Base-by-base conservation (phyloP, 1,284 basidiomycete species). In the Cerrena zonata region DNA sequence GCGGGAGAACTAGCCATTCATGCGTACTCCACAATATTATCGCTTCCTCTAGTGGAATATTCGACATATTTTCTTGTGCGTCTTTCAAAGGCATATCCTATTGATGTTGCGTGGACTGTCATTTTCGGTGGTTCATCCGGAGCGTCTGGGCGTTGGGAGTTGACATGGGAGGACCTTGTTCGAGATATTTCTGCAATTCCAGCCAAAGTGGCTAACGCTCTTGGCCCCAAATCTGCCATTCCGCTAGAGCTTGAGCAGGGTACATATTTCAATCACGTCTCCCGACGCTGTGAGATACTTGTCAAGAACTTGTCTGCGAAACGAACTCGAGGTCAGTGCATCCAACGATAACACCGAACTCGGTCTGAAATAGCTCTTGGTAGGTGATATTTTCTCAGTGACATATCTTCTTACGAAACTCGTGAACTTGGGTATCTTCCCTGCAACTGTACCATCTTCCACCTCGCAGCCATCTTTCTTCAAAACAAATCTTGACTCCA, bases 161-260 rank as follows among this genome's bases (percentile, higher is more conserved):
- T 77, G 34, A 56, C 66, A 49, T 92, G 89, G 89, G 84, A 86
- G 56, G 82, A 86, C 56, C 79, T 74, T 56, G 76, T 90, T 19
- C 76, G 76, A n/a, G 75, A 77, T 55, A 52, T 83, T 10, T 67
- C 80, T 41, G 71, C 77, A 10, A 67, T 90, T 3, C 86, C 89
- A 24, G 67, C 68, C 11, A 87, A 80, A 62, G 77, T 86, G 12
- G 82, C 86, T 13, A 92, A 92, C 64, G 72, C 74, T 4, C 62
- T 79, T 41, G 70, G 65, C 38, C 70, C 65, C 63, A 65, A 47
- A 60, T 62, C 21, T 11, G 11, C 43, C 13, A 60, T 79, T 5
- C 81, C 82, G 0, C 34, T 52, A n/a, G 64, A 60, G 12, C 67
- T 89, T 36, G 74, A 80, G 50, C 71, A 79, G 55, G 75, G 73